A percentile compares a stretch with the other conserved stretches of the same genome.
Conservation (phyloP, 2,329 filamentous ascomycete species). For the Fusarium foetens region DNA sequence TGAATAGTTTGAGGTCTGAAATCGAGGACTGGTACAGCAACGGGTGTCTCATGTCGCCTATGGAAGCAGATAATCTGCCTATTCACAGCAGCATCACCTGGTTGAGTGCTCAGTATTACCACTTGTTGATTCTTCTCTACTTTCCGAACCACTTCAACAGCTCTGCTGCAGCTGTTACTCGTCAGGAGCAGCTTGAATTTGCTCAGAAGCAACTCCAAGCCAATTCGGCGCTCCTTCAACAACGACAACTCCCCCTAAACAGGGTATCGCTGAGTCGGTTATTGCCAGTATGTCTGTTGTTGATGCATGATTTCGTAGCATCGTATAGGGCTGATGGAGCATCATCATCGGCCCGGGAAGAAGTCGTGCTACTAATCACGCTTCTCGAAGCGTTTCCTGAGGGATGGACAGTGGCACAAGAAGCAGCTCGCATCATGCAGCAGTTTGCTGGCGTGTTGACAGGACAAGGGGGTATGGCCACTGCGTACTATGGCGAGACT, state of each 20-base stretch:
- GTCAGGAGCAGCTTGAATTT: constrained; percentile 51
- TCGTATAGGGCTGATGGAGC: constrained; percentile 24
- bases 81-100: constrained; percentile 58
- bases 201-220: constrained; percentile 56
- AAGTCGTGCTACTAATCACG: constrained; percentile 48
- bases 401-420: constrained; percentile 49
- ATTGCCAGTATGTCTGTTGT: constrained; percentile 51
- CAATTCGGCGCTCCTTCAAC: constrained; percentile 54
- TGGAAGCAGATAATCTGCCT: constrained; percentile 56
- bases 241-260: constrained; percentile 57
- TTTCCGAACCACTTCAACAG: constrained; percentile 56
- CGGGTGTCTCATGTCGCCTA: constrained; percentile 56
- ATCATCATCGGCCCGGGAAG: constrained; percentile 49
- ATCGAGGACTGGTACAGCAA: constrained; percentile 60
- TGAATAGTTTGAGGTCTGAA: constrained; percentile 52
- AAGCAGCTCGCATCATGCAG: constrained; percentile 50
- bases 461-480: constrained; percentile 28
- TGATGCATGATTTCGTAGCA: constrained; percentile 48
- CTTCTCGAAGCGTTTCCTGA: constrained; percentile 53
- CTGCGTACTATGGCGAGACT: constrained; percentile 32
- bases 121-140: constrained; percentile 56
- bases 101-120: constrained; percentile 56
- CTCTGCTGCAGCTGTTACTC: constrained; percentile 44
- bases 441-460: constrained; percentile 41
- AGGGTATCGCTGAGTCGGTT: constrained; percentile 54